Evolutionary conservation across 2,329 filamentous ascomycete genomes (phyloP).

Genomic region (Verticillium dahliae): DNA sequence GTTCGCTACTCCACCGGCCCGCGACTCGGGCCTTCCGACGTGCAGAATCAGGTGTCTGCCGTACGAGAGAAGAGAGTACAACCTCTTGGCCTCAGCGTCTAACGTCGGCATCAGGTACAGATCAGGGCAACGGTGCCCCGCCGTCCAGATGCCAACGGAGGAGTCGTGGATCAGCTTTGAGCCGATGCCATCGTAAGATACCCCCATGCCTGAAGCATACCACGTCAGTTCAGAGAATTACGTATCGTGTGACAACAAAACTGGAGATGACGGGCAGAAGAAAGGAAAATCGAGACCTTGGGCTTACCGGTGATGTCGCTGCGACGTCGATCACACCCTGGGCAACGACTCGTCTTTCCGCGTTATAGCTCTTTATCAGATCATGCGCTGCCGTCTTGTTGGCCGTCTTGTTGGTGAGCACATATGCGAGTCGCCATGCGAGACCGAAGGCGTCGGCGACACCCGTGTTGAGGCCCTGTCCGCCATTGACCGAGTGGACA

Average conservation of each 20-base stretch:
- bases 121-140: slow-evolving; percentile 30
- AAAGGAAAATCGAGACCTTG: background rate
- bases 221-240: background rate
- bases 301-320: slow-evolving; percentile 34
- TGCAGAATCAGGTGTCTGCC: slow-evolving; percentile 23
- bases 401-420: slow-evolving; percentile 17
- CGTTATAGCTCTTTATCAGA: slow-evolving; percentile 35
- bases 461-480: slow-evolving; percentile 29
- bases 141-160: slow-evolving; percentile 26
- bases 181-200: slow-evolving; percentile 27
- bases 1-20: background rate
- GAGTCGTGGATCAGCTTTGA: slow-evolving; percentile 27
- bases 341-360: slow-evolving; percentile 34
- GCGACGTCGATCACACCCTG: slow-evolving; percentile 39
- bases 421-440: slow-evolving; percentile 27
- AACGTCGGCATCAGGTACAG: slow-evolving; percentile 16
- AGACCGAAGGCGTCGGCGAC: slow-evolving; percentile 26
- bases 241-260: background rate
- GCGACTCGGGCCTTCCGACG: slow-evolving; percentile 6
- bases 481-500: slow-evolving; percentile 25
- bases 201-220: slow-evolving; percentile 24
- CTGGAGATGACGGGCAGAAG: background rate
- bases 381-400: slow-evolving; percentile 13
- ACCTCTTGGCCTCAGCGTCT: slow-evolving; percentile 12
- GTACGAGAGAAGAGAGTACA: slow-evolving; percentile 25